Percentiles rank a stretch among this genome's conserved stretches.
Evolutionary conservation across 2,329 filamentous ascomycete genomes (phyloP).

Genomic region (Sclerotinia spermophila): DNA sequence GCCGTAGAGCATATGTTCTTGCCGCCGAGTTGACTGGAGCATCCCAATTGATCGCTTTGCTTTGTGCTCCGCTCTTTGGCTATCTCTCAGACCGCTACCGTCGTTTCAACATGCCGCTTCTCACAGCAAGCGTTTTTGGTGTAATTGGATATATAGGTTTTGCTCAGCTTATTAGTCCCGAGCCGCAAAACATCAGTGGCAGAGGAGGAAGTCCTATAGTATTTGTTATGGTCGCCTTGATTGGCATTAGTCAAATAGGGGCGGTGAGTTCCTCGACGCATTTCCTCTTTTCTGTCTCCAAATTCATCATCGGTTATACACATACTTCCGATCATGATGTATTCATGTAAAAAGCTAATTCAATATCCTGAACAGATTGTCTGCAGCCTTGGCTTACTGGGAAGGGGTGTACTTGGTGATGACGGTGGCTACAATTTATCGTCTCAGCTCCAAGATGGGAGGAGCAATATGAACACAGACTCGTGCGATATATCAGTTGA

Average conservation of each 20-base stretch:
- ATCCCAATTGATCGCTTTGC: slow-evolving; percentile 79
- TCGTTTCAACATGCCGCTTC: slow-evolving; percentile 68
- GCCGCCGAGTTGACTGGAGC: slow-evolving; percentile 84
- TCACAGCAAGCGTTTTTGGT: slow-evolving; percentile 68
- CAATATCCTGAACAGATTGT: slow-evolving; percentile 56
- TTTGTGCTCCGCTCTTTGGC: slow-evolving; percentile 84
- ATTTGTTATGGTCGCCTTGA: slow-evolving; percentile 71
- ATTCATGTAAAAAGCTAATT: background rate
- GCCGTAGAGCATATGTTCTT: slow-evolving; percentile 80
- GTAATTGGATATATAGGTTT: slow-evolving; percentile 75
- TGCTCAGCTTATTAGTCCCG: slow-evolving; percentile 71
- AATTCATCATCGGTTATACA: background rate
- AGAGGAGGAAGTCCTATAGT: slow-evolving; percentile 65
- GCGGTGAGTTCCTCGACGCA: slow-evolving; percentile 41
- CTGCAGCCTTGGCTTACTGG: slow-evolving; percentile 85
- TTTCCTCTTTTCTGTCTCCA: background rate
- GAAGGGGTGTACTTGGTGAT: slow-evolving; percentile 67
- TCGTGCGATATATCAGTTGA: slow-evolving; percentile 22
- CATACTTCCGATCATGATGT: background rate
- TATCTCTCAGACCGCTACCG: slow-evolving; percentile 70
- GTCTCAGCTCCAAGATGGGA: slow-evolving; percentile 29
- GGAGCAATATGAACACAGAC: slow-evolving; percentile 2
- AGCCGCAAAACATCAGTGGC: slow-evolving; percentile 61
- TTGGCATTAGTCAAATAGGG: slow-evolving; percentile 92
- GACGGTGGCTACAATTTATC: slow-evolving; percentile 38